A percentile compares a stretch with the other conserved stretches of the same genome.
phyloP scores from a whole-genome alignment of 306 rosid genomes.

The Urtica urens region DNA sequence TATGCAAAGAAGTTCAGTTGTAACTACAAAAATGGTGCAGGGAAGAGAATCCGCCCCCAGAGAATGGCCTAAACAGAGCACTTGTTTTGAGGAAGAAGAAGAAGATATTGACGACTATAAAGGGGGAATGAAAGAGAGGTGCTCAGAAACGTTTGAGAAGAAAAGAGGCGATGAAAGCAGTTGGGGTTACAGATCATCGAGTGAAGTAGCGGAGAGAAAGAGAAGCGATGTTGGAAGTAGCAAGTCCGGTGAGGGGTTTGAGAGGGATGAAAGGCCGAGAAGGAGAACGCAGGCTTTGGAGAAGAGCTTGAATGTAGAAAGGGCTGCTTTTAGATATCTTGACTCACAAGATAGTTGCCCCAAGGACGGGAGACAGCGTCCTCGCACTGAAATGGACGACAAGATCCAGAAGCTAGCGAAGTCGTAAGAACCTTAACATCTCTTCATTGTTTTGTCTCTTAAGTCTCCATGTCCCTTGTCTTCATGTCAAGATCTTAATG shows the following conservation, averaged over 20 bases:
- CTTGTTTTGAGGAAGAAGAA: conserved; percentile 17
- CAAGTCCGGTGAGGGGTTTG: conserved; percentile 4
- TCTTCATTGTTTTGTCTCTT: too few relatives aligned
- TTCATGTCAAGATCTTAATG: too few relatives aligned
- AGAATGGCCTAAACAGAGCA: conserved; percentile 17
- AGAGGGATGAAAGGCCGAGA: conserved; percentile 24
- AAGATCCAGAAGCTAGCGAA: conserved; percentile 67
- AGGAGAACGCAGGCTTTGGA: conserved; percentile 22
- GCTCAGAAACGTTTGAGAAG: conserved; percentile 10
- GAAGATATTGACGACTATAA: conserved; percentile 12
- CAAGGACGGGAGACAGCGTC: conserved; percentile 39
- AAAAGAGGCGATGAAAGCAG: conserved; percentile 7
- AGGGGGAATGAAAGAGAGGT: neutral
- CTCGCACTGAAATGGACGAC: conserved; percentile 76
- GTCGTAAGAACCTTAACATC: conserved; percentile 33
- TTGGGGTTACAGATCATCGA: conserved; percentile 20
- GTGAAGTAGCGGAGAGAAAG: conserved; percentile 13
- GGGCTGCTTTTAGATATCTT: conserved; percentile 65
- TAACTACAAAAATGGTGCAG: conserved; percentile 16
- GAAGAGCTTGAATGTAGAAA: conserved; percentile 40
- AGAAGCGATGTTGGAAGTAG: conserved; percentile 22
- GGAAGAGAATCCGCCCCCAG: conserved; percentile 17
- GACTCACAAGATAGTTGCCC: conserved; percentile 31
- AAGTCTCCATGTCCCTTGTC: too few relatives aligned
- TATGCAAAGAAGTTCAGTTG: conserved; percentile 17